Evolutionary conservation across 345 rosid genomes (phyloP), one percentile per base, ranked within the genome.

Genomic region (Sisymbrium altissimum): DNA sequence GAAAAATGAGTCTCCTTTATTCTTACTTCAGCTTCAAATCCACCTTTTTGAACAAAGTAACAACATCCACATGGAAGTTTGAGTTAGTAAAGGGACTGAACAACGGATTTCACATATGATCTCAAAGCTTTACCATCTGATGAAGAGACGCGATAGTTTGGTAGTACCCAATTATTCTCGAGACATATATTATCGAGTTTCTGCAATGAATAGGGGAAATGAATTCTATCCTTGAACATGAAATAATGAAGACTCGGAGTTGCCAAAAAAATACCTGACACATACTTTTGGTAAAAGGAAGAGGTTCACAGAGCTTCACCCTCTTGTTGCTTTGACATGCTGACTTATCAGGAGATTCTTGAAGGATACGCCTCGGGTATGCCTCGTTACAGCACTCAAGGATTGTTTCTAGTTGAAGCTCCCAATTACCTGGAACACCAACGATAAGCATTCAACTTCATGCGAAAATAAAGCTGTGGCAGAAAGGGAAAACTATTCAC

Each of bases 121-220:
- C 74, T 35, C n/a, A 46, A 66, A 23, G 48, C 72, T 80, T 83
- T 83, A 92, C 97, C 91, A 46, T 89, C 81, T 45, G 59, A 79
- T 14, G 74, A 17, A n/a, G 78, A 78, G 8, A 88, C 77, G 5
- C 53, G 78, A 74, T 88, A 89, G 52, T 81, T 79, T 39, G 96
- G 94, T 76, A 86, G 66, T 48, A 79, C 78, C 97, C 96, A 89
- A 33, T 79, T 77, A 63, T 83, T 86, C 70, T 68, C 44, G 5
- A 54, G 33, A 57, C 94, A 92, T 45, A 86, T 44, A 53, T 45
- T 71, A 83, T 92, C 96, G 68, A 92, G 65, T 80, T 76, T 86
- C 97, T 92, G 87, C 68, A 14, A 75, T 40, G 41, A 57, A 63
- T 45, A 63, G 25, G 58, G 14, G 15, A 33, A 46, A 45, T 36